These are phyloP conservation scores for Sporothrix curviconia DNA, from an alignment of 2,329 filamentous ascomycete genomes.

Conservation along the genomic window DNA sequence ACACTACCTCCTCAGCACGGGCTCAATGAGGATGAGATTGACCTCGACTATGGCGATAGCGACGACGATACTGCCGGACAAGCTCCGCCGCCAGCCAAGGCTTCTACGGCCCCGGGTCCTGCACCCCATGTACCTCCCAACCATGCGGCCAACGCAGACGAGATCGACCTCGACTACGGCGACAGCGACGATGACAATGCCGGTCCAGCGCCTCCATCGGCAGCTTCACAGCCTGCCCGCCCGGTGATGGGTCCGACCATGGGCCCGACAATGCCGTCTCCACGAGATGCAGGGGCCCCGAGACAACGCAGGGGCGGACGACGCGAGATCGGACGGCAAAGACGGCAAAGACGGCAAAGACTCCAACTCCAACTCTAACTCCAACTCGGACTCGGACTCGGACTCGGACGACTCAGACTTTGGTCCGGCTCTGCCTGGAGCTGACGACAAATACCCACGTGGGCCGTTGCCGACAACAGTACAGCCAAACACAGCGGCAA, in stretches of 20 bases:
- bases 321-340: constrained; percentile 34
- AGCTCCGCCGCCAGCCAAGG: constrained; percentile 19
- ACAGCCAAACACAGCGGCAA: not conserved
- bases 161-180: constrained; percentile 35
- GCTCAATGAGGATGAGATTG: constrained; percentile 36
- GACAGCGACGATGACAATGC: constrained; percentile 31
- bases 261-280: constrained; percentile 21
- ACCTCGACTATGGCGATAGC: constrained; percentile 30
- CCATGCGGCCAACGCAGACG: constrained; percentile 30
- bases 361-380: too few relatives aligned
- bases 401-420: constrained; percentile 47
- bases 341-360: constrained; percentile 29
- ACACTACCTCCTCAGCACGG: constrained; percentile 20
- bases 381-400: constrained; percentile 30
- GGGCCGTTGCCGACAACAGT: not conserved
- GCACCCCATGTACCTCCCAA: constrained; percentile 21
- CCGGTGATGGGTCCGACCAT: constrained; percentile 10
- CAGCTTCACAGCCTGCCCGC: not conserved
- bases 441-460: constrained; percentile 20
- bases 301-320: too few relatives aligned
- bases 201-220: not conserved
- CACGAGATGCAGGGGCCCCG: constrained; percentile 6
- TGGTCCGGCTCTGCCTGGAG: constrained; percentile 52
- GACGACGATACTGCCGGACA: constrained; percentile 27
- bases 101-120: constrained; percentile 20